Base-by-base conservation (phyloP, 1,139 yeast species). In the Blastobotrys indianensis region DNA sequence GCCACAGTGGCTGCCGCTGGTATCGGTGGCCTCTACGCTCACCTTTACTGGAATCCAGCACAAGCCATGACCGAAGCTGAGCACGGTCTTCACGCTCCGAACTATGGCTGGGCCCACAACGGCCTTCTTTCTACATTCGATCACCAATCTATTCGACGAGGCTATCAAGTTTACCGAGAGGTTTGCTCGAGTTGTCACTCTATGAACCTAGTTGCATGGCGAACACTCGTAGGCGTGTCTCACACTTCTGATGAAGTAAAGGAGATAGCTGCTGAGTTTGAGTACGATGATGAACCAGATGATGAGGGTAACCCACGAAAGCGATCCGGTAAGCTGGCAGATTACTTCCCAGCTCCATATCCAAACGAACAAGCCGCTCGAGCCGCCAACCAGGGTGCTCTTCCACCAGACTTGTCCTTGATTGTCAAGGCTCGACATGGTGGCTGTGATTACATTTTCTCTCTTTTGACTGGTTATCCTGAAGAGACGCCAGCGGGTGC, bases 111-210 rank as follows among this genome's bases (percentile, higher is more conserved):
- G 98, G 77, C 96, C 41, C 97, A 92, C 72, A 81, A 78, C 64
- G 97, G 71, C 20, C 84, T 88, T 80, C 80, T 90, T 62, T 83
- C 82, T 57, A 78, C 96, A 46, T 94, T 88, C 61, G 98, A 92
- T 75, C 99, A 92, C 69, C 90, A 88, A 51, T 83, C 95, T 45
- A 86, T 92, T 64, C 86, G 99, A 77, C 88, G 99, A 79, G 99
- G 99, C 60, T 92, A 83, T 82, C 97, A 88, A 70, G 99, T 92
- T 52, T 92, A 92, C 78, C 85, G 88, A 70, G 99, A 92, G 72
- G 98, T 92, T 51, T 92, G 99, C 77, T 95, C 98, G 51, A 92
- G 97, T 51, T 92, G 99, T 73, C 99, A 92, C 73, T 90, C 98
- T 28, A 75, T 92, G 63, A 92, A 88, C 67, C 84, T 95, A 75